These are phyloP conservation scores for Colletotrichum noveboracense DNA, from an alignment of 2,329 filamentous ascomycete genomes.

Conservation along the genomic window DNA sequence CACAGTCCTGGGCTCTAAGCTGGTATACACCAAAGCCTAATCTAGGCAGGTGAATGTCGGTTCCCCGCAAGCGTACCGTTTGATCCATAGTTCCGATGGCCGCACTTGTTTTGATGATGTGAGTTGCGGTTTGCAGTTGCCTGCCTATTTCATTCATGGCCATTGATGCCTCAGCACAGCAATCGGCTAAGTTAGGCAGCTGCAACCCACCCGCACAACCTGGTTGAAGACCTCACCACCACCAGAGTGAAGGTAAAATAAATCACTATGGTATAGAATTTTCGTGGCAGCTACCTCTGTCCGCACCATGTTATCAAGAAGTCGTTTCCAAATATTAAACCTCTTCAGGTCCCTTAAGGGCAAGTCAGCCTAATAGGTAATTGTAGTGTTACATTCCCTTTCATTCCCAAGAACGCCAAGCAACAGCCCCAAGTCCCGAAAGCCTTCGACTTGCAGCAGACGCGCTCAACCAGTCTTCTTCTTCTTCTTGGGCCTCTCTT, in stretches of 20 bases:
- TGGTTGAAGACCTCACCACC: not conserved
- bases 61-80: constrained; percentile 21
- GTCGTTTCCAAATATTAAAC: constrained; percentile 2
- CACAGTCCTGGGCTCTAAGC: constrained; percentile 58
- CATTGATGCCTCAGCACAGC: not conserved
- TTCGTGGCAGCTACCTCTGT: not conserved
- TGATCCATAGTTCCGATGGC: not conserved
- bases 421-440: not conserved
- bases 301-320: not conserved
- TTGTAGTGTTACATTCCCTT: constrained; percentile 11
- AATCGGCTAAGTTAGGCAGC: not conserved
- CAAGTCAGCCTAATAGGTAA: not conserved
- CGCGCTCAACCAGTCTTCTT: constrained; percentile 37
- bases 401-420: constrained; percentile 3
- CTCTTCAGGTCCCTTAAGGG: not conserved
- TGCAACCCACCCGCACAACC: not conserved
- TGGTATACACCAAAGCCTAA: constrained; percentile 77
- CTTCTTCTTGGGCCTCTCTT: constrained; percentile 57
- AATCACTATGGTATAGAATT: not conserved
- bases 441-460: not conserved
- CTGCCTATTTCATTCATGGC: not conserved
- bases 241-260: not conserved
- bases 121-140: not conserved
- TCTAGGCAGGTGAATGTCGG: constrained; percentile 55
- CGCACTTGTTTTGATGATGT: not conserved